Evolutionary conservation across 257 asterid genomes (phyloP).

Genomic region (Solanum tacnaense): DNA sequence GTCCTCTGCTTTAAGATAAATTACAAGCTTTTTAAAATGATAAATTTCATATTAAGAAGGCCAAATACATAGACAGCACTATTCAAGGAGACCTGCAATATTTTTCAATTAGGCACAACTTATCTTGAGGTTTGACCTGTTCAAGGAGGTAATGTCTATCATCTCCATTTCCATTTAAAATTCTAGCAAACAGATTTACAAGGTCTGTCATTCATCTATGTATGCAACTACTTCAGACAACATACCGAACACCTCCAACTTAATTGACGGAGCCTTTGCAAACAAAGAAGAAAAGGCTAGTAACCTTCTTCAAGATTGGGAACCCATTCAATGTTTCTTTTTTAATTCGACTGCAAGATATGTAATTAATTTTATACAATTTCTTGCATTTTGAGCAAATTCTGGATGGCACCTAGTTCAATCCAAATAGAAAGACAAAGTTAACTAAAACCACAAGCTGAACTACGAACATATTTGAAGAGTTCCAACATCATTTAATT

Average conservation of each 20-base stretch:
- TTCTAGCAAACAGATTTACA: neutral
- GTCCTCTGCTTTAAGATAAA: neutral
- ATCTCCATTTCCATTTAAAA: neutral
- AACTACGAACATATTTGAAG: neutral
- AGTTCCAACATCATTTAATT: neutral
- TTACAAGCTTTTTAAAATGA: neutral
- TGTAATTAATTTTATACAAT: neutral
- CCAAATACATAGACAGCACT: neutral
- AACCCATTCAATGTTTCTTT: neutral
- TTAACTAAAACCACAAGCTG: neutral
- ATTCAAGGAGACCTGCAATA: neutral
- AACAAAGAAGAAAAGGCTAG: neutral
- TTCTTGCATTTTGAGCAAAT: neutral
- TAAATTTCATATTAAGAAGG: neutral
- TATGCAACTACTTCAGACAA: neutral
- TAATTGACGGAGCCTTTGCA: neutral
- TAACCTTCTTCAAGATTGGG: neutral
- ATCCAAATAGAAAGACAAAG: neutral
- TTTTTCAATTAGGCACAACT: neutral
- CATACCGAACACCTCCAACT: neutral
- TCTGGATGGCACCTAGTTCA: neutral
- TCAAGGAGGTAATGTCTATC: neutral
- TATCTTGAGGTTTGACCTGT: neutral
- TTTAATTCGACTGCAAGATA: neutral
- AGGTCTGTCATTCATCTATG: neutral